phyloP scores from a whole-genome alignment of 805 yeast species.

The Zygoascus tannicola region DNA sequence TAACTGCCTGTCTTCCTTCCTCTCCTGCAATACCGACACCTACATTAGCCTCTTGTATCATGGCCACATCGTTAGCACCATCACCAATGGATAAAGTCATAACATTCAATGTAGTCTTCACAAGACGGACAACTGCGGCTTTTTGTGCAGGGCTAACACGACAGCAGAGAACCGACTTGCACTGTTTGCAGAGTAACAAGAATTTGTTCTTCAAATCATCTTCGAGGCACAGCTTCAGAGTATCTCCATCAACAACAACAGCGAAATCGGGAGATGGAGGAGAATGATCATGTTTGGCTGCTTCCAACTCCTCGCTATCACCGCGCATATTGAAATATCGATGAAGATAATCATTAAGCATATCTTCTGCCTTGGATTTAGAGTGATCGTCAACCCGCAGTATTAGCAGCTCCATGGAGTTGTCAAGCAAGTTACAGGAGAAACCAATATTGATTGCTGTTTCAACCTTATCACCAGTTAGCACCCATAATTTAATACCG shows the following conservation, averaged over 20 bases:
- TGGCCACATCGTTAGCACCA: constrained; percentile 82
- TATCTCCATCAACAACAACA: constrained; percentile 66
- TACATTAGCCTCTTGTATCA: constrained; percentile 79
- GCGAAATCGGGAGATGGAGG: constrained; percentile 54
- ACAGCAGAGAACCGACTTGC: constrained; percentile 71
- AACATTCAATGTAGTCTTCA: constrained; percentile 55
- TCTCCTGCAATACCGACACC: constrained; percentile 86
- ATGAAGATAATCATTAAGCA: constrained; percentile 39
- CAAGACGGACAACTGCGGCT: constrained; percentile 63
- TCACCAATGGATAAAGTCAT: constrained; percentile 81
- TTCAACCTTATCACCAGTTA: constrained; percentile 78
- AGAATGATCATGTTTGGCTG: constrained; percentile 52
- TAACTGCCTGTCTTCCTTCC: constrained; percentile 80
- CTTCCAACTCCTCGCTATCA: constrained; percentile 39
- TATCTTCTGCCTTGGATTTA: constrained; percentile 25
- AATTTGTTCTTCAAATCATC: constrained; percentile 44
- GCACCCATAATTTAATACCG: constrained; percentile 76
- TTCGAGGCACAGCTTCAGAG: constrained; percentile 43
- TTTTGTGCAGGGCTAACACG: constrained; percentile 83
- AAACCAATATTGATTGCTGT: constrained; percentile 87
- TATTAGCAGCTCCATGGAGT: constrained; percentile 60
- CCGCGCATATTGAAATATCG: constrained; percentile 45
- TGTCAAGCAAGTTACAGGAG: constrained; percentile 65
- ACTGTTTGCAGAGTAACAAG: constrained; percentile 62
- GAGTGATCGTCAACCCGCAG: constrained; percentile 32